Base-by-base conservation (phyloP, 1,139 yeast genomes). In the Pichia sp. region DNA sequence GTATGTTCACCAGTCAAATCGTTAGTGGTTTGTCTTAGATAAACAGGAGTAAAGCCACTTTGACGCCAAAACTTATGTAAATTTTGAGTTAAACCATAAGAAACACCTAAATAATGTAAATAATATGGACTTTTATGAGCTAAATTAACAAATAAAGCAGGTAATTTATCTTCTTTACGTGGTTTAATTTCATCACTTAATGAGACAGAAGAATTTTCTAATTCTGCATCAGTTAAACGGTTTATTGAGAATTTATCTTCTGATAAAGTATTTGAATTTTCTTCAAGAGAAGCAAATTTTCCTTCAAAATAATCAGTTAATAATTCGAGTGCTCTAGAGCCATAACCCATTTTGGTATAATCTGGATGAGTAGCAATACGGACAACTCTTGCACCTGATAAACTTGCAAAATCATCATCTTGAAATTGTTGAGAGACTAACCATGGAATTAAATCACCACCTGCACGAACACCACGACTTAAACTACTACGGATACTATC, bases 361-460 rank as follows among this genome's bases (percentile, higher is more conserved):
- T 94, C 97, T 6, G 98, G 98, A 64, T 89, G 87, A 4, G 98
- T 90, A 5, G 99, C 98, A 58, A 92, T 92, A 69, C 99, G 79
- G 24, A 94, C 97, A 43, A 92, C 74, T 64, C 99, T 82, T 12
- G 97, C 99, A 53, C 99, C 99, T 46, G 96, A 87, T 53, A 92
- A 73, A 20, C 95, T 80, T 6, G 97, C 98, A 70, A 92, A 92
- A 57, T 92, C 98, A 49, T 90, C 96, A 63, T 92, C 99, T 68
- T 94, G 98, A 68, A 89, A 92, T 67, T 92, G 98, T 65, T 92
- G 98, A 4, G 97, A 85, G 7, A 92, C 77, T 49, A 92, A 77
- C 98, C 98, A 92, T 37, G 99, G 99, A 54, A 92, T 92, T 59
- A 92, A 74, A 67, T 92, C 99, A 57, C 99, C 99, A 39, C 97